Evolutionary conservation across 106 monocot species (phyloP), one percentile per base, ranked within the genome.

Genomic region (Dioscorea zingiberensis): DNA sequence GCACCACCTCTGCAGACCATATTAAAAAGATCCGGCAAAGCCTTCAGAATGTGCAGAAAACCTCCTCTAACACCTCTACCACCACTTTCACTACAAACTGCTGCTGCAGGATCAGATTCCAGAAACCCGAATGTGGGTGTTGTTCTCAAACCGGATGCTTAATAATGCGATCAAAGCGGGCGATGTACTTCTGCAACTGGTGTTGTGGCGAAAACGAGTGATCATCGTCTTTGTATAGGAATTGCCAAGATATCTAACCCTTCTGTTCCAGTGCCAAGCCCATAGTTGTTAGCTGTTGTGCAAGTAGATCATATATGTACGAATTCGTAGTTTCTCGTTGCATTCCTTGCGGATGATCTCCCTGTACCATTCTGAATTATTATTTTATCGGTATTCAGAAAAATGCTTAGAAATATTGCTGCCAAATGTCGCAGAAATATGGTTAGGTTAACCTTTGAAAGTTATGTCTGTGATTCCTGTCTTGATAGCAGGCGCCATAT

Each of bases 1-100:
- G 47, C 55, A 68, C 79, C 38, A 86, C 86, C 60, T 86, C 91
- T 0, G 75, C 75, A 7, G 70, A 28, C 15, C 71, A 64, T 26
- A 80, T 86, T 44, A 84, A 71, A 51, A 91, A 86, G 66, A 86
- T 91, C 44, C 74, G 78, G 3, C 73, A 73, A 26, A 54, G 47
- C 26, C 76, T 80, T 11, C 54, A 62, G 16, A 72, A 56, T 21
- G 9, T 32, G 19, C 25, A 27, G 1, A 60, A 56, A 59, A 22
- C 47, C 0, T 27, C 29, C 8, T 21, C 25, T 14, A 56, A 61
- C 54, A 28, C 46, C 25, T 83, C 70, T 29, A 83, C 80, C 38
- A 87, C 83, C 19, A 83, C 87, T 46, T 87, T 87, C 32, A 80
- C 80, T 11, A 44, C 87, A 13, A 87, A 87, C 53, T 87, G 87